Evolutionary conservation across 768 basidiomycete genomes (phyloP), one percentile per base, ranked within the genome.

Genomic region (Pulveroboletus ravenelii): DNA sequence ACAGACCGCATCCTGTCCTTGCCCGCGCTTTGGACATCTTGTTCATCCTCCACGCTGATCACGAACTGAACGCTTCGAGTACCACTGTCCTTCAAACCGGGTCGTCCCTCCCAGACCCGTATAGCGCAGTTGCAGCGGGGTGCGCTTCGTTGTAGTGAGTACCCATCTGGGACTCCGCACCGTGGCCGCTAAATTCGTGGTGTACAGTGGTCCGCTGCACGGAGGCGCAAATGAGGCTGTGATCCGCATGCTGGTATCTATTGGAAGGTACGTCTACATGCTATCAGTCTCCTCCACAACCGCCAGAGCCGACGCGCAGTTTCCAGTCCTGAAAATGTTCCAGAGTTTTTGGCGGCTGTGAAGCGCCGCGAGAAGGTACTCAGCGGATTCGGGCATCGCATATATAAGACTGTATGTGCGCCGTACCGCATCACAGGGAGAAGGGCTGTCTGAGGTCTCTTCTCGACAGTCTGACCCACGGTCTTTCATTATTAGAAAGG

Each of bases 201-300:
- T 13, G 13, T 36, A n/a, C 42, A 68, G 54, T 37, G 48, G 51
- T 30, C 45, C 63, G 78, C 63, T 67, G 23, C 66, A 67, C 17
- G 89, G 90, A 56, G 91, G 92, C 45, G 93, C 92, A 3, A 93
- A 93, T 58, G 92, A 95, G 67, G 91, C 93, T 6, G 93, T 95
- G 53, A 92, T 95, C 62, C 84, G 93, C 13, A 95, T 95, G 93
- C 74, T 95, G 37, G 78, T 91, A 38, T 84, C 88, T 1, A 93
- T 95, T 54, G 92, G 90, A 60, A 82, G 81, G 81, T 88, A 59
- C 61, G 81, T 65, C 27, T n/a, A 1, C 13, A 29, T 13, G 17
- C 9, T 27, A 36, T 32, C 2, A 9, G 6, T 14, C 14, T 29
- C 0, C 14, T 29, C 0, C 29, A 18, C 13, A 35, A 32, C n/a